Conservation (phyloP, 2,329 filamentous ascomycete species). For the Fusarium subglutinans region DNA sequence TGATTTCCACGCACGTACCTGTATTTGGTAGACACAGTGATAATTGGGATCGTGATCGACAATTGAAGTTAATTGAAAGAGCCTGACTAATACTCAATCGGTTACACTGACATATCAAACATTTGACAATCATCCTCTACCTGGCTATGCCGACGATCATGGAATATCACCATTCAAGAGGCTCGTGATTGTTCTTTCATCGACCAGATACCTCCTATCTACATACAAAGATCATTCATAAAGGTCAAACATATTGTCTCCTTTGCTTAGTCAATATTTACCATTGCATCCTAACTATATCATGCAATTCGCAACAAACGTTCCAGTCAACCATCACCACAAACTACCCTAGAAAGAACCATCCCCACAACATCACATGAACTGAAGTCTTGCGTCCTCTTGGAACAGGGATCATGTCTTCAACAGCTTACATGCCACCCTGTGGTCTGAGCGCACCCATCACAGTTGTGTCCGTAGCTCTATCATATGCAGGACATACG, state of each 20-base stretch:
- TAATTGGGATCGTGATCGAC: constrained; percentile 20
- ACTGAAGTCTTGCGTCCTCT: not conserved
- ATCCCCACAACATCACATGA: constrained; percentile 2
- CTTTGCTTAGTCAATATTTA: not conserved
- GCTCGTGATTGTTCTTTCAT: no score
- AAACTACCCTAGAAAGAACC: constrained; percentile 5
- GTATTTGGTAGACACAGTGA: constrained; percentile 19
- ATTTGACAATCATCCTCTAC: not conserved
- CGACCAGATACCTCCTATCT: no score
- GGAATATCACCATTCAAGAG: not conserved
- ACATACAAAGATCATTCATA: not conserved
- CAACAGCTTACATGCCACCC: constrained; percentile 9
- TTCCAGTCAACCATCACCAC: not conserved
- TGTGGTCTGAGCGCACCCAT: constrained; percentile 22
- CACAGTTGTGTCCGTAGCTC: not conserved
- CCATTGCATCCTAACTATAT: not conserved
- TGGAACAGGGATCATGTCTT: constrained; percentile 17
- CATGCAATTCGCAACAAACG: not conserved
- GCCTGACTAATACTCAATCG: not conserved
- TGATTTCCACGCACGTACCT: constrained; percentile 16
- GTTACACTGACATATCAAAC: not conserved
- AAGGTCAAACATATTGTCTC: not conserved
- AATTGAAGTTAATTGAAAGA: not conserved
- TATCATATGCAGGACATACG: constrained; percentile 2
- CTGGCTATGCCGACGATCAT: no score